A percentile compares a stretch with the other conserved stretches of the same genome.
These are phyloP conservation scores for Tolypocladium nubicola DNA, from an alignment of 2,329 filamentous ascomycete genomes.

Conservation along the genomic window DNA sequence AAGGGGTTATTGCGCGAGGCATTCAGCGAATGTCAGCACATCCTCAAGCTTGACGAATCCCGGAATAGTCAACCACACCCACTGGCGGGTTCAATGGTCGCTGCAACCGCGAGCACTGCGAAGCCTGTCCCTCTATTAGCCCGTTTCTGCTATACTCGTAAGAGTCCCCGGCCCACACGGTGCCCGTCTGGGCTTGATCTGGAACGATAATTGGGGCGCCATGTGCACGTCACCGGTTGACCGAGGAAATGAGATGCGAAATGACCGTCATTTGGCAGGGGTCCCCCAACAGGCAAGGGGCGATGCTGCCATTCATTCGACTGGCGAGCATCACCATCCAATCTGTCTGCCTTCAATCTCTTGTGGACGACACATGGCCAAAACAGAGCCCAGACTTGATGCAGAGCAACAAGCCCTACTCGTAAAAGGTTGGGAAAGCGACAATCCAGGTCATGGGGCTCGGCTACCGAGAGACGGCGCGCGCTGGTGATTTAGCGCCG, in stretches of 20 bases:
- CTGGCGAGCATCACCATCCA: background rate
- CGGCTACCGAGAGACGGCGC: background rate
- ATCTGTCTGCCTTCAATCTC: background rate
- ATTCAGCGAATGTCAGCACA: background rate
- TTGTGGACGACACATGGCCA: conserved; percentile 1
- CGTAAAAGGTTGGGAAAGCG: background rate
- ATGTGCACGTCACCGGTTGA: conserved; percentile 3
- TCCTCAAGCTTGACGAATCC: background rate
- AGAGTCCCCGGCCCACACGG: background rate
- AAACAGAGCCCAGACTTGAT: background rate
- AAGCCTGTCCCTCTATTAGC: background rate
- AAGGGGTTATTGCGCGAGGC: background rate
- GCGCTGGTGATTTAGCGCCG: background rate
- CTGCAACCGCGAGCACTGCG: background rate
- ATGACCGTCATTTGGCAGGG: conserved; percentile 3
- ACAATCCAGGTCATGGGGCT: background rate
- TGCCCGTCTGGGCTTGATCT: background rate
- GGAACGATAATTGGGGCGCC: background rate
- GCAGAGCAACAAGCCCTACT: background rate
- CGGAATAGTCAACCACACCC: background rate
- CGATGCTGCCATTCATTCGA: background rate
- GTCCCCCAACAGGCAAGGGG: background rate
- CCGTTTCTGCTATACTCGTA: background rate
- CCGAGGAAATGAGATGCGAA: conserved; percentile 9
- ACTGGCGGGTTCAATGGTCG: background rate